Percentiles rank a stretch among this genome's conserved stretches.
Evolutionary conservation across 139 green algal genomes (phyloP).

Genomic region (Micractinium conductrix): DNA sequence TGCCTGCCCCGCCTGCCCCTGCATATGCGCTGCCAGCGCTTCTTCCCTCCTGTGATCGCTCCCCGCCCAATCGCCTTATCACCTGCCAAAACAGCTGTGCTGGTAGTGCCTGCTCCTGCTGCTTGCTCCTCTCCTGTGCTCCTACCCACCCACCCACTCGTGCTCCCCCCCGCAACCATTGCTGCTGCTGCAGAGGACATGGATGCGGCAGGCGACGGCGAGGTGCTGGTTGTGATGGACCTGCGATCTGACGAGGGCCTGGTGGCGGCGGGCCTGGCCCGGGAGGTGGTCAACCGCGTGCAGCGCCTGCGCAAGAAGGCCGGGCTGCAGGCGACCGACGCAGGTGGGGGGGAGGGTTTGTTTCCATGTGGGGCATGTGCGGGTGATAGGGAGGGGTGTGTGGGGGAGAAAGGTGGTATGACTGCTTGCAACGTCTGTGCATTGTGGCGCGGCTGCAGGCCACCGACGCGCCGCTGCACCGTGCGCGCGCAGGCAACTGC

Average conservation of each 20-base stretch:
- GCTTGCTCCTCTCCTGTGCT: background rate
- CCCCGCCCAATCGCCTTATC: too few species aligned
- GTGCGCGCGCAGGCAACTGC: background rate
- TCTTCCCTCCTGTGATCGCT: too few species aligned
- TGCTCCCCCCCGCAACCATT: too few species aligned
- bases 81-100: too few species aligned
- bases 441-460: constrained; percentile 86
- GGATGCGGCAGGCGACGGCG: constrained; percentile 84
- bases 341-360: background rate
- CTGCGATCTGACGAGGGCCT: constrained; percentile 75
- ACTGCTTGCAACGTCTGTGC: constrained; percentile 94
- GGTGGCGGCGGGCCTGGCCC: constrained; percentile 74
- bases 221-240: constrained; percentile 95
- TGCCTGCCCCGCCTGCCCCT: too few species aligned
- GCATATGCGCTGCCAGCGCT: too few species aligned
- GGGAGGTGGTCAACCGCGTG: constrained; percentile 96
- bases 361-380: background rate
- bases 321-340: constrained; percentile 75
- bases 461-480: constrained; percentile 51
- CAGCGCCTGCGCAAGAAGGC: constrained; percentile 96
- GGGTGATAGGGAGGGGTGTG: too few species aligned
- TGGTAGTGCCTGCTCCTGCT: background rate
- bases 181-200: constrained; percentile 54
- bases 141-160: too few species aligned
- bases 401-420: too few species aligned